Conservation (phyloP, 2,329 filamentous ascomycete genomes). For the Penicillium sp. region DNA sequence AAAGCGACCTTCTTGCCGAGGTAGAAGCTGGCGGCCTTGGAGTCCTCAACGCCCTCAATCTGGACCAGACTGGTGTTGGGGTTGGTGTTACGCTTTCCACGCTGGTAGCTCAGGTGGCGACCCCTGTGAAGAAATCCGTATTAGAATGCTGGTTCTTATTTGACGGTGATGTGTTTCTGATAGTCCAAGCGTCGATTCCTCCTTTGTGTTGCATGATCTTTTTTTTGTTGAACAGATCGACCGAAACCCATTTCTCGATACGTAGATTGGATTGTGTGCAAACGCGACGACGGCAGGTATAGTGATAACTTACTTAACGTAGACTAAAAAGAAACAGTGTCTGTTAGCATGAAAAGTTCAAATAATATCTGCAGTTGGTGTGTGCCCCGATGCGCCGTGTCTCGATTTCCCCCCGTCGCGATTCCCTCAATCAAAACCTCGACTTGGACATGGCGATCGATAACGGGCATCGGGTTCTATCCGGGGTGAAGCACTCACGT, state of each 20-base stretch:
- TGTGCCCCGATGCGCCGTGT: constrained; percentile 17
- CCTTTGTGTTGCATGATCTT: constrained; percentile 15
- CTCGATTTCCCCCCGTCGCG: not conserved
- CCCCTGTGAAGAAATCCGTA: constrained; percentile 64
- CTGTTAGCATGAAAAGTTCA: constrained; percentile 35
- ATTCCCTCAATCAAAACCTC: constrained; percentile 4
- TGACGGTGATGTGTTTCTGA: constrained; percentile 8
- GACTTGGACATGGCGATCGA: constrained; percentile 18
- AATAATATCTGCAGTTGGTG: constrained; percentile 7
- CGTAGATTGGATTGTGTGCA: constrained; percentile 25
- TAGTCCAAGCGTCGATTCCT: constrained; percentile 8
- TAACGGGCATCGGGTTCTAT: constrained; percentile 8
- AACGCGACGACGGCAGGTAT: constrained; percentile 26
- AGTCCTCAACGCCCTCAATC: constrained; percentile 96
- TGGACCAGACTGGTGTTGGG: constrained; percentile 93
- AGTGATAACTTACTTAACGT: constrained; percentile 76
- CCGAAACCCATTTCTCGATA: constrained; percentile 16
- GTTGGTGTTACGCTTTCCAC: constrained; percentile 88
- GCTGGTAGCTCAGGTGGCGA: constrained; percentile 97
- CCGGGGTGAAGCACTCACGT: constrained; percentile 65
- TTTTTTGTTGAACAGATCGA: constrained; percentile 5
- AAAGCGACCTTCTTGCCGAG: constrained; percentile 98
- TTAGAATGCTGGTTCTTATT: constrained; percentile 39
- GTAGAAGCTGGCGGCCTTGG: constrained; percentile 94
- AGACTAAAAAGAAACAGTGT: constrained; percentile 62